Base-by-base conservation (phyloP, 1,139 yeast species). In the Lodderomyces theae region DNA sequence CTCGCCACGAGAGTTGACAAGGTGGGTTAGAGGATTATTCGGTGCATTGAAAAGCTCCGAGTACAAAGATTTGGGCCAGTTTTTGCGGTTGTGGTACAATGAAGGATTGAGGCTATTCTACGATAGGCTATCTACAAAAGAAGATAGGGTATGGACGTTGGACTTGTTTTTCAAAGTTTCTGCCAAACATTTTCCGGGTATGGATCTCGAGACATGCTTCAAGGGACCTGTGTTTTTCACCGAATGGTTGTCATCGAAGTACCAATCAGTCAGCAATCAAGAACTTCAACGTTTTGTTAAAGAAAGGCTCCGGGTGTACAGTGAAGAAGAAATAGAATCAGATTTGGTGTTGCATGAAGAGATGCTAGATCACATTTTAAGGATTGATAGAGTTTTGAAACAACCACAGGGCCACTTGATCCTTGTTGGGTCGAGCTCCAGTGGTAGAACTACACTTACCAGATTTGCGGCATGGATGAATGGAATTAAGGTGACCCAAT, bases 341-440 rank as follows among this genome's bases (percentile, higher is more conserved):
- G 67, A 79, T 4, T 58, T 88, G 24, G 77, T 86, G 0, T 61
- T 89, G 8, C 83, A 80, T 57, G 84, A 83, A 42, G 90, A 83
- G 8, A 66, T 88, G 46, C 61, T 90, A 11, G 92, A 84, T 44
- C 90, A 89, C 57, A 73, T 84, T 18, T 63, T 90, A 29, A 64
- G 96, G 42, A 80, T 90, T 41, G 96, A 90, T 54, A 66, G 97
- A 43, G 95, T 88, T 0, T 60, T 92, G 42, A 73, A 82, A 44
- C 96, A 89, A 54, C 82, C 85, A 0, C 97, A 89, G 52, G 97
- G 97, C 0, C 97, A 92, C 61, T 64, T 86, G 70, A 86, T 92
- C 49, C 59, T 92, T 37, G 86, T 87, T n/a, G 98, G 97, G 0
- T 79, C 87, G 2, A 76, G 88, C 45, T 79, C 95, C 1, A 79